A percentile compares a stretch with the other conserved stretches of the same genome.
Conservation (phyloP, 257 asterid genomes). For the Handroanthus guayacan region DNA sequence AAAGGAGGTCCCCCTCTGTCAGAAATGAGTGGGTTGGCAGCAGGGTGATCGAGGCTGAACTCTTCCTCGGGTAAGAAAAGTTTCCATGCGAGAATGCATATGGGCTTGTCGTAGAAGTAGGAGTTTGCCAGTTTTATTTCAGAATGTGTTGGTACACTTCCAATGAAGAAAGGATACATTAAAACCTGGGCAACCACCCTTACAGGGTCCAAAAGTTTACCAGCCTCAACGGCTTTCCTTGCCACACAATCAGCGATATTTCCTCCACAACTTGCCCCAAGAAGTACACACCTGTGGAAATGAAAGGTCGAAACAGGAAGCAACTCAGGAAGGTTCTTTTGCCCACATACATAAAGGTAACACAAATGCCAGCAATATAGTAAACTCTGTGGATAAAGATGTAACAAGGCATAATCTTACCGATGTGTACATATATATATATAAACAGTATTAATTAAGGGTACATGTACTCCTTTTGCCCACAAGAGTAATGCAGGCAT, state of each 20-base stretch:
- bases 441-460: background rate
- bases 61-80: constrained; percentile 77
- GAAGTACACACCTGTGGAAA: constrained; percentile 83
- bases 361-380: constrained; percentile 13
- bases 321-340: constrained; percentile 22
- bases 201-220: constrained; percentile 84
- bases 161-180: constrained; percentile 94
- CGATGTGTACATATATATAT: background rate
- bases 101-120: constrained; percentile 89
- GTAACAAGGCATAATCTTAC: constrained; percentile 7
- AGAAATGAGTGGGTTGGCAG: constrained; percentile 75
- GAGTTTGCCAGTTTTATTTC: constrained; percentile 87
- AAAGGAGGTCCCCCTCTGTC: constrained; percentile 68
- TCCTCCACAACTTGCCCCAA: constrained; percentile 97
- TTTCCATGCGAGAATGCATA: constrained; percentile 87
- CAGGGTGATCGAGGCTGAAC: constrained; percentile 82
- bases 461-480: background rate
- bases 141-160: constrained; percentile 85
- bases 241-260: constrained; percentile 82
- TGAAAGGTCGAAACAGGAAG: constrained; percentile 12
- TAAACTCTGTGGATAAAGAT: background rate
- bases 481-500: background rate
- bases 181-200: constrained; percentile 94
- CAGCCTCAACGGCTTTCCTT: constrained; percentile 81
- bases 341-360: background rate